Percentiles rank a stretch among this genome's conserved stretches.
Evolutionary conservation across 2,329 filamentous ascomycete species (phyloP).

Genomic region (Monosporascus sp.): DNA sequence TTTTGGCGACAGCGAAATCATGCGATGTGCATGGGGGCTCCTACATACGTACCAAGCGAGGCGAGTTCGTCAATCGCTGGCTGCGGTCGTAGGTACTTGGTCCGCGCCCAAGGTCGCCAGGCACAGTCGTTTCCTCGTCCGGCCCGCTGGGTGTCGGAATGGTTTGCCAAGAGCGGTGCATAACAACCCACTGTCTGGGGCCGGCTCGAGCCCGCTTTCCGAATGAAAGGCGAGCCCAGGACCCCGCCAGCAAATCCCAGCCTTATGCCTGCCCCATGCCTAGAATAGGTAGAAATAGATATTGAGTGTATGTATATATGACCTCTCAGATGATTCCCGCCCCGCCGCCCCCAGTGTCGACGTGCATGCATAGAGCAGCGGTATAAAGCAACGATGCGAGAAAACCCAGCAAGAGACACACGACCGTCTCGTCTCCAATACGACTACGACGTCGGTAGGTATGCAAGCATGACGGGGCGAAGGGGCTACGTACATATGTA

Average conservation of each 20-base stretch:
- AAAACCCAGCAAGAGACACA: no score
- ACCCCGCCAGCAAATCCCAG: not conserved
- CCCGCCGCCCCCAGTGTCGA: no score
- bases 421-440: no score
- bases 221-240: no score
- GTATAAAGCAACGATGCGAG: no score
- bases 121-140: not conserved
- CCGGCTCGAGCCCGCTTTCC: no score
- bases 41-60: not conserved
- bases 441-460: not conserved
- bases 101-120: no score
- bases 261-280: not conserved
- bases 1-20: not conserved
- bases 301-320: no score
- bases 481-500: not conserved
- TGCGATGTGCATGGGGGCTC: not conserved
- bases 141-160: not conserved
- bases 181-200: no score
- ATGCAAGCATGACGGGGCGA: not conserved
- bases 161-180: not conserved
- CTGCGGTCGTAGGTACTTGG: not conserved
- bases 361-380: no score
- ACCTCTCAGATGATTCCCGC: no score
- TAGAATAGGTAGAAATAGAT: no score
- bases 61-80: not conserved